phyloP scores from a whole-genome alignment of 78 protist genomes.

The Blattamonas nauphoetae region DNA sequence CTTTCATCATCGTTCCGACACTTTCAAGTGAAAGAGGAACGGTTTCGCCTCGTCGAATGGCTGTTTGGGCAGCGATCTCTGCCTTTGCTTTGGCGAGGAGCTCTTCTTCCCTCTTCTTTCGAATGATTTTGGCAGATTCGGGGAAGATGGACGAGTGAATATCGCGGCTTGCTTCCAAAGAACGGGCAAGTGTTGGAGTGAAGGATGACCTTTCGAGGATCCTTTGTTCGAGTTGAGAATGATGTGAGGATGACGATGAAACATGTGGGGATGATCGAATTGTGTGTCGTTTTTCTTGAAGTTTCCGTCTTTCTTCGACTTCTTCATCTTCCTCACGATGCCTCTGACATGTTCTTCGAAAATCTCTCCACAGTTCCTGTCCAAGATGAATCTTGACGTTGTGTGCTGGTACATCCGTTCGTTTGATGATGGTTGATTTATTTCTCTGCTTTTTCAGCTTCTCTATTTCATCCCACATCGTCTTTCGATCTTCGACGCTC shows the following conservation, averaged over 20 bases:
- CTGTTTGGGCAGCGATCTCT: neutral
- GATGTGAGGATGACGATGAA: too few relatives aligned
- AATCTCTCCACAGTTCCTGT: neutral
- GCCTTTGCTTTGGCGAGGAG: neutral
- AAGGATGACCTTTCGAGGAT: neutral
- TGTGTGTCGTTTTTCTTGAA: neutral
- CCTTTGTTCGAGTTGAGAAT: neutral
- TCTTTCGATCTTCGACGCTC: neutral
- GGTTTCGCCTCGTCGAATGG: neutral
- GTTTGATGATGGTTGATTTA: neutral
- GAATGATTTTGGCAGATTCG: neutral
- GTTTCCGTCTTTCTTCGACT: neutral
- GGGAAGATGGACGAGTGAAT: neutral
- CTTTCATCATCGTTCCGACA: too few relatives aligned
- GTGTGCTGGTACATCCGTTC: neutral
- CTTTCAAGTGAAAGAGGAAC: too few relatives aligned
- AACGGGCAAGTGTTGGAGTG: neutral
- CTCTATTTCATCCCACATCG: neutral
- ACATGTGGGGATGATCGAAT: too few relatives aligned
- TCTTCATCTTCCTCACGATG: neutral
- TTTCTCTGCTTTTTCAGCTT: neutral
- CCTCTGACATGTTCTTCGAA: neutral
- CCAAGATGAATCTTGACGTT: neutral
- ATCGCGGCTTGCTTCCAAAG: neutral
- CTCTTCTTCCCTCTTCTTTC: neutral